Conservation (phyloP, 1,139 yeast species). For the Saccharomyces hybrid region DNA sequence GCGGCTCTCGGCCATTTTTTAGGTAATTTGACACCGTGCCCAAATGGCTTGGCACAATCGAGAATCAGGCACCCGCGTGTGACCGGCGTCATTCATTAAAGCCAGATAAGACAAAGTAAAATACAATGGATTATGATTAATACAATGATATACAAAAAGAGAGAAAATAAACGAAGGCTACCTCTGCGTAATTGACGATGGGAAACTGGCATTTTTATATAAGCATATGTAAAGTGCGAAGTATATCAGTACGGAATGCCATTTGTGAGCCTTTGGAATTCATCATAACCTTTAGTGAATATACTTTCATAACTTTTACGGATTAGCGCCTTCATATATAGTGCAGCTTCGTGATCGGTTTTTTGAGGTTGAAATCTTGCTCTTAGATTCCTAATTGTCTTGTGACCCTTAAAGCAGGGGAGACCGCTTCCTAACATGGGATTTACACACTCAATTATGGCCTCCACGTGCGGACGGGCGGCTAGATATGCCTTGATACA, state of each 20-base stretch:
- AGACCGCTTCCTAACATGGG: conserved; percentile 95
- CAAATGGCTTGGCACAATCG: not conserved
- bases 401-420: conserved; percentile 85
- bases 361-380: conserved; percentile 75
- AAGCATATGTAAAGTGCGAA: not conserved
- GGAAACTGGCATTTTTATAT: not conserved
- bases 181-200: not conserved
- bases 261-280: conserved; percentile 90
- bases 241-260: conserved; percentile 74
- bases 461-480: conserved; percentile 82
- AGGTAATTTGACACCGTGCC: not conserved
- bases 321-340: conserved; percentile 67
- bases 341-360: conserved; percentile 79
- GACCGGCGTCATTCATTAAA: not conserved
- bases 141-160: not conserved
- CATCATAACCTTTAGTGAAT: conserved; percentile 93
- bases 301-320: conserved; percentile 77
- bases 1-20: not conserved
- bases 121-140: not conserved
- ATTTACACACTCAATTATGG: conserved; percentile 72
- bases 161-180: not conserved
- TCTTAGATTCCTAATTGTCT: conserved; percentile 71
- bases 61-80: not conserved
- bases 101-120: not conserved
- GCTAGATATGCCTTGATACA: conserved; percentile 90